phyloP scores from a whole-genome alignment of 306 rosid species.

The Neltuma alba region DNA sequence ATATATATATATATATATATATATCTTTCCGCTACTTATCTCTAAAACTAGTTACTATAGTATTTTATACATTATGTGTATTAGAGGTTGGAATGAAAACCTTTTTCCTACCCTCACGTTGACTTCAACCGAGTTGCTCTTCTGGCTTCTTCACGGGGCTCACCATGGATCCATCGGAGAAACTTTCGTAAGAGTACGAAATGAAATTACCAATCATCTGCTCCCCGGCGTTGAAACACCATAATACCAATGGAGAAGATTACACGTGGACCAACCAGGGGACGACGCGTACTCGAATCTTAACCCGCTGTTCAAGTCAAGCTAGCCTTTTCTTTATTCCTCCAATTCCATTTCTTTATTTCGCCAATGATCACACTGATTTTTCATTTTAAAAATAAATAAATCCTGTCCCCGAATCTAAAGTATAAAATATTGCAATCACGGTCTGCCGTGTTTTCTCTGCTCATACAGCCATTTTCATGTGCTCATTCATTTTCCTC shows the following conservation, averaged over 20 bases:
- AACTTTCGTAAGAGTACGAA: not conserved
- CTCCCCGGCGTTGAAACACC: slow-evolving; percentile 52
- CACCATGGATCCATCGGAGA: not conserved
- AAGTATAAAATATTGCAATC: not conserved
- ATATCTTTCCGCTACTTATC: no score
- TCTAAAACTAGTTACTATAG: no score
- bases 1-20: no score
- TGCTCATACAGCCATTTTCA: not conserved
- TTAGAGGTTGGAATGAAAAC: no score
- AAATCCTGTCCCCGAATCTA: not conserved
- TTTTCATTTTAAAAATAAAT: not conserved
- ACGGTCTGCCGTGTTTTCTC: not conserved
- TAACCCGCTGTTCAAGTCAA: not conserved
- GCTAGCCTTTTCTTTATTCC: not conserved
- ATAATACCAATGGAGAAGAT: not conserved
- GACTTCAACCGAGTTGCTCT: not conserved
- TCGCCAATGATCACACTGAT: not conserved
- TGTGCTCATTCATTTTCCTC: not conserved
- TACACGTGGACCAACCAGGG: slow-evolving; percentile 28
- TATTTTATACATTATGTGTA: no score
- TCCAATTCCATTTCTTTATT: not conserved
- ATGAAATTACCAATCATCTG: slow-evolving; percentile 26
- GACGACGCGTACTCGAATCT: slow-evolving; percentile 8
- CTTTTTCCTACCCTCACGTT: not conserved
- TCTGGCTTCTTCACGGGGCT: no score